Evolutionary conservation across 1,284 basidiomycete species (phyloP), one percentile per base, ranked within the genome.

Genomic region (Paramarasmius palmivorus): DNA sequence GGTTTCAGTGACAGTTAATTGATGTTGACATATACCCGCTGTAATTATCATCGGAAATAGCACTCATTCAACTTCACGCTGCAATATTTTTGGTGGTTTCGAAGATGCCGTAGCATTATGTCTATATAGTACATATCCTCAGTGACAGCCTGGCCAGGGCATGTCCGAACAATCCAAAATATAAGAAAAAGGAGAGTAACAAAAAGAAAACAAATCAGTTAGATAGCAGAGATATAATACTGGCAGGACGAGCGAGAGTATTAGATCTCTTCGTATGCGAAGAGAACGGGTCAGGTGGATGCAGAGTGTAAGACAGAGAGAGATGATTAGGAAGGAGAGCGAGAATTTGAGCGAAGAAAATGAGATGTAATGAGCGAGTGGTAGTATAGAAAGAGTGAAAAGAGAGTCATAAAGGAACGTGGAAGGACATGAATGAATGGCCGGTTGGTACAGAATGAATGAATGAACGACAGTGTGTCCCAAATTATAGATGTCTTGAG

Each of bases 81-180:
- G n/a, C 3, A 20, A 42, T 29, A 14, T 45, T 26, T 10, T 32
- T 8, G 2, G 25, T 26, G 25, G 23, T 32, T 35, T 15, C 23
- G 14, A 12, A 20, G 12, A 14, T 49, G 45, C 40, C 41, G 36
- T 49, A 52, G 49, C 50, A 57, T 52, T 54, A 46, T 39, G 44
- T 51, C 42, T 58, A 58, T 23, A 55, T 50, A 55, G 50, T 52
- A 58, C 49, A 54, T 34, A 50, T 36, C 50, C 36, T 49, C 38
- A 50, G 38, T 17, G 26, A 39, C 15, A 34, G 25, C 52, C 47
- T 54, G 40, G 52, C 52, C 52, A 42, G 37, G 52, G 49, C 55
- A 38, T 50, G 54, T 45, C 64, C 69, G 58, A 64, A 68, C 65
- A 46, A 67, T 72, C 72, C 69, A 69, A 64, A 63, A 63, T 56